A percentile compares a stretch with the other conserved stretches of the same genome.
Evolutionary conservation across 1,139 yeast genomes (phyloP).

Genomic region (Candida albicans): DNA sequence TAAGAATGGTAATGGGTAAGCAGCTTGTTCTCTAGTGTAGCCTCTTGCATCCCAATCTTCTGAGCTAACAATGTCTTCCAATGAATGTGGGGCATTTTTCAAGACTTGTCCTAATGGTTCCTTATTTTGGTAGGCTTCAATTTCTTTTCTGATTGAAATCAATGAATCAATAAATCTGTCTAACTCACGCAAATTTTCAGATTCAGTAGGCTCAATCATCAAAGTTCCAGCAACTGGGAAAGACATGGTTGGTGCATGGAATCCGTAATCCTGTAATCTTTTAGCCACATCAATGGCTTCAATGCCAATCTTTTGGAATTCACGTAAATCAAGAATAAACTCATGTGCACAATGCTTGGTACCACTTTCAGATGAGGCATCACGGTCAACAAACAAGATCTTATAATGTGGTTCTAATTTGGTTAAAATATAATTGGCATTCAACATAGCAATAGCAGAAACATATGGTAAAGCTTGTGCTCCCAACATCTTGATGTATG

Average conservation of each 20-base stretch:
- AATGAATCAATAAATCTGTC: conserved; percentile 89
- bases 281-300: conserved; percentile 97
- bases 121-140: conserved; percentile 70
- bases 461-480: conserved; percentile 80
- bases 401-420: conserved; percentile 69
- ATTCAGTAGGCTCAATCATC: conserved; percentile 98
- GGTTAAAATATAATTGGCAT: conserved; percentile 93
- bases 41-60: conserved; percentile 80
- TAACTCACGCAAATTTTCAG: conserved; percentile 83
- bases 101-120: conserved; percentile 68
- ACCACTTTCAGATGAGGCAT: conserved; percentile 35
- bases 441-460: conserved; percentile 85
- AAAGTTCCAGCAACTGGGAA: conserved; percentile 97
- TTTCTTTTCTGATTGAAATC: conserved; percentile 80
- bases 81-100: conserved; percentile 91
- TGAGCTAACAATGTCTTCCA: conserved; percentile 67
- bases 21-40: conserved; percentile 90
- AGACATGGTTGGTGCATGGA: conserved; percentile 98
- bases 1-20: conserved; percentile 79
- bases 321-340: conserved; percentile 88
- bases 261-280: conserved; percentile 95
- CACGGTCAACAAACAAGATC: conserved; percentile 67
- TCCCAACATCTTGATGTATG: conserved; percentile 94
- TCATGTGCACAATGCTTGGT: conserved; percentile 93
- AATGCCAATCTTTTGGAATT: conserved; percentile 74